Base-by-base conservation (phyloP, 768 basidiomycete species). In the Leccinum disarticulatum region DNA sequence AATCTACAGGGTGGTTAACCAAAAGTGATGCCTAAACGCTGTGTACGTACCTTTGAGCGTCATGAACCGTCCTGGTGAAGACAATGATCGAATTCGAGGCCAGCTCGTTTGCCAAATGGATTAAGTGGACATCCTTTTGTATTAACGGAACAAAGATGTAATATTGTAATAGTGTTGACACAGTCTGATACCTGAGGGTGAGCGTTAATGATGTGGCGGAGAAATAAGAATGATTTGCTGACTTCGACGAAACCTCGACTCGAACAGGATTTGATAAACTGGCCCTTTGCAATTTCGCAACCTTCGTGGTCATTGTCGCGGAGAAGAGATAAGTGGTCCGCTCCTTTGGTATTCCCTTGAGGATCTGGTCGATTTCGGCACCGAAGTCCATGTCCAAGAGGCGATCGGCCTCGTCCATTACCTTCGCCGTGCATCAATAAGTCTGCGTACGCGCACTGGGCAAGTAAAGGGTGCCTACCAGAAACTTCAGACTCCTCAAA, bases 281-380 rank as follows among this genome's bases (percentile, higher is more conserved):
- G 33, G 97, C 95, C 55, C 96, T 78, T 72, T 98, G 96, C 11
- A 99, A 80, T 74, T 98, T 98, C 11, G 91, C 93, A 4, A 99
- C 94, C 76, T 98, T 98, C 14, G 93, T 94, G 11, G 97, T 96
- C 96, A 99, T 98, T 22, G 96, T 98, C 6, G 96, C 97, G 13
- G 96, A 98, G 78, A 95, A 99, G 2, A 99, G 83, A 70, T 94
- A 98, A 3, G 97, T 99, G 31, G 89, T 91, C 11, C 97, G 85
- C 66, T 98, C 95, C 68, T 87, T 92, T 22, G 96, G 97, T 62
- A 99, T 88, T 41, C 93, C 85, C 76, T 95, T 96, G 36, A 99
- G 82, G 68, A 99, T 95, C 78, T 93, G 94, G 79, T 98, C 96
- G 66, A 99, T 93, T 55, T 90, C 89, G 51, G 90, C 88, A 19